Base-by-base conservation (phyloP, 1,139 yeast species). In the Debaryomyces nepalensis region DNA sequence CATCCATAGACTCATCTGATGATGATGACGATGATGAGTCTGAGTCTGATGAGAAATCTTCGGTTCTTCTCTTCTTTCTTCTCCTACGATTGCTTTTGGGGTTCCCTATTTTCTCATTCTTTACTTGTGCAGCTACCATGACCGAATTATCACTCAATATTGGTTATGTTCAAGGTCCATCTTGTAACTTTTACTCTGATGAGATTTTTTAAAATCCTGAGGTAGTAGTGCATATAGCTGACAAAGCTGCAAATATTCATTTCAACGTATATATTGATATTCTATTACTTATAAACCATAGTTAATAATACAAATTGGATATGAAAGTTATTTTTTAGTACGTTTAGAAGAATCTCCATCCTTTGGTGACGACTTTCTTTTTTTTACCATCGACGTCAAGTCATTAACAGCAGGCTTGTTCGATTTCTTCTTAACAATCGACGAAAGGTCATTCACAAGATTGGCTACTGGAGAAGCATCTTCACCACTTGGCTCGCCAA, bases 11-110 rank as follows among this genome's bases (percentile, higher is more conserved):
- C 23, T 43, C 49, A 16, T 49, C 50, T 6, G 44, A 46, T 3
- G 64, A 54, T 6, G 64, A 62, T 4, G 70, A 68, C 2, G 77
- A 70, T 1, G 77, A 70, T 16, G 81, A 76, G 18, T 71, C 71
- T 24, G 79, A 80, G 33, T 68, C 68, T 4, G 73, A 66, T 0
- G 77, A 71, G 33, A 69, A 68, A 45, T 71, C 82, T 42, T 83
- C 87, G 0, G 91, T 84, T 81, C 91, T 84, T 79, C 90, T 82
- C 79, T 83, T 84, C 75, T 84, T 84, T 58, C 84, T 71, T 50
- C 86, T 77, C 58, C 77, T 65, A 42, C 75, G 66, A 45, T 21
- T 37, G 33, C 39, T 43, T 6, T 41, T 40, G 6, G 33, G 27
- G 7, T 40, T 37, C n/a, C 22, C 37, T 24, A 31, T 19, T 15